Conservation (phyloP, 2,329 filamentous ascomycete species). For the Podosphaera xanthii region DNA sequence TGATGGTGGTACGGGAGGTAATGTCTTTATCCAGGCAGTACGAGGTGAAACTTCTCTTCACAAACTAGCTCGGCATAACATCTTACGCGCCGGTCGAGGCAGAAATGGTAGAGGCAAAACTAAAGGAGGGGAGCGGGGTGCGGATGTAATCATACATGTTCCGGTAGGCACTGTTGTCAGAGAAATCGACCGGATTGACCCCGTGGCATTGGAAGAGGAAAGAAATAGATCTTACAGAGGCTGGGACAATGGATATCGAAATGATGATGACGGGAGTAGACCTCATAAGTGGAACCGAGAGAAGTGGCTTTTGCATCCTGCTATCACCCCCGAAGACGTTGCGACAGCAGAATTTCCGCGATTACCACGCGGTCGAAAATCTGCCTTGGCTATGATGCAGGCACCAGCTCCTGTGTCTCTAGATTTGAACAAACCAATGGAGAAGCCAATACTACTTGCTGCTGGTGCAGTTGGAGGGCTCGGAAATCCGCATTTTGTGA, state of each 20-base stretch:
- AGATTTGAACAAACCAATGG: constrained; percentile 54
- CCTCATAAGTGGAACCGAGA: constrained; percentile 27
- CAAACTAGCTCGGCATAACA: constrained; percentile 59
- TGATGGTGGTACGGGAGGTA: constrained; percentile 78
- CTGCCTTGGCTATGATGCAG: constrained; percentile 31
- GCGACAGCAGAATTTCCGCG: constrained; percentile 32
- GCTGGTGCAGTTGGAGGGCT: constrained; percentile 74
- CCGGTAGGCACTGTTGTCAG: constrained; percentile 80
- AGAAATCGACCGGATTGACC: constrained; percentile 60
- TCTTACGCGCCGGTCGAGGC: constrained; percentile 53
- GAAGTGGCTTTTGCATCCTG: constrained; percentile 75
- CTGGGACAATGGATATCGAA: constrained; percentile 13
- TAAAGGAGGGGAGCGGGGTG: constrained; percentile 54
- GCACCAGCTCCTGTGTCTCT: constrained; percentile 50
- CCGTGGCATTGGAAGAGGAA: constrained; percentile 43
- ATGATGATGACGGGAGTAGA: constrained; percentile 10
- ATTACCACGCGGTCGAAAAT: constrained; percentile 30
- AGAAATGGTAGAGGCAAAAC: constrained; percentile 55
- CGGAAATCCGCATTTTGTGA: constrained; percentile 83
- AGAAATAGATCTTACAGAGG: constrained; percentile 18
- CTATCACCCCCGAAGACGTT: constrained; percentile 49
- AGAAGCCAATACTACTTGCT: constrained; percentile 63
- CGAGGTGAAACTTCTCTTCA: constrained; percentile 81
- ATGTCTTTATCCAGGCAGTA: constrained; percentile 82
- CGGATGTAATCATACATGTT: constrained; percentile 72